Conservation (phyloP, 495 filamentous ascomycete genomes). For the Hypoxylon subgilvum region DNA sequence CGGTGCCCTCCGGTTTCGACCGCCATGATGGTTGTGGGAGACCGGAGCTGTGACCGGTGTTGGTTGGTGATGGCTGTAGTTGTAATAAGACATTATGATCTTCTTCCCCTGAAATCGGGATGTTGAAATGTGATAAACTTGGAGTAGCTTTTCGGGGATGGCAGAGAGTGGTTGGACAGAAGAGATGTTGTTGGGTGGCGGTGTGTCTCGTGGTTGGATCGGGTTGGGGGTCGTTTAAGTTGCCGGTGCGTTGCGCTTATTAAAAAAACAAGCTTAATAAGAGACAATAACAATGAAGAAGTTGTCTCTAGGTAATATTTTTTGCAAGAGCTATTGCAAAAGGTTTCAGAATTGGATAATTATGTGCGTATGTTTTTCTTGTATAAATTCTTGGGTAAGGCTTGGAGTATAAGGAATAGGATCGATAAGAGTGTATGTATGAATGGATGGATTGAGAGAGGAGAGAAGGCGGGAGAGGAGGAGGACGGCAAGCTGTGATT, state of each 20-base stretch:
- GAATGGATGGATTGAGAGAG: conserved; percentile 21
- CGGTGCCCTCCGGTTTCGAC: conserved; percentile 85
- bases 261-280: conserved; percentile 29
- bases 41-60: conserved; percentile 58
- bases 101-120: conserved; percentile 24
- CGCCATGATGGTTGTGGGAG: conserved; percentile 78
- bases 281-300: conserved; percentile 33
- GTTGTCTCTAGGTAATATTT: conserved; percentile 8
- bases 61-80: conserved; percentile 70
- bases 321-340: conserved; percentile 13
- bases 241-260: conserved; percentile 41
- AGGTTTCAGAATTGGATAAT: conserved; percentile 28
- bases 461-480: conserved; percentile 39
- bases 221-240: conserved; percentile 29
- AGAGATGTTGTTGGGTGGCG: conserved; percentile 39
- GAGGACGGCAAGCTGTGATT: conserved; percentile 39
- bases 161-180: conserved; percentile 34
- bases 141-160: conserved; percentile 21
- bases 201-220: conserved; percentile 29
- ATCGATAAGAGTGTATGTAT: conserved; percentile 42
- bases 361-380: no score
- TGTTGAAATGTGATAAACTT: conserved; percentile 18
- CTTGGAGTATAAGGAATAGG: conserved; percentile 43
- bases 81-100: conserved; percentile 76
- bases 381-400: conserved; percentile 31